phyloP scores from a whole-genome alignment of 192 early-diverging fungal species.

The Obelidium mucronatum region DNA sequence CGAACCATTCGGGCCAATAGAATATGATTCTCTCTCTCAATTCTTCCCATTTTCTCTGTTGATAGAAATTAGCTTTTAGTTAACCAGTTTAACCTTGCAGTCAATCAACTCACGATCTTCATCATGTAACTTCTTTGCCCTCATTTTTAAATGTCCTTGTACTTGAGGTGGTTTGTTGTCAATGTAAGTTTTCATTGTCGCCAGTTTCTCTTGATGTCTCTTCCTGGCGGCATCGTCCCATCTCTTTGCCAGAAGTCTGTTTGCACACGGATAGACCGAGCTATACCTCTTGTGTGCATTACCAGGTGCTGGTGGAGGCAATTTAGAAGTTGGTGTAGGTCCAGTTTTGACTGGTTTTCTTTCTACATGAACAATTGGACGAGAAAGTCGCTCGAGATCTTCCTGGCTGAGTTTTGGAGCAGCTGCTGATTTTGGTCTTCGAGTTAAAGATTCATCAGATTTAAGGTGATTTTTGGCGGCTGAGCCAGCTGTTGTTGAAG shows the following conservation, averaged over 20 bases:
- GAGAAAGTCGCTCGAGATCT: conserved; percentile 18
- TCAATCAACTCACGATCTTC: conserved; percentile 38
- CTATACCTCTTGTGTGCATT: conserved; percentile 50
- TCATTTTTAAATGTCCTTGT: conserved; percentile 46
- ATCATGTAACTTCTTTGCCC: conserved; percentile 42
- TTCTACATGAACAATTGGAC: conserved; percentile 9
- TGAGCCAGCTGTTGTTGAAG: neutral
- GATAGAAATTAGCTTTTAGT: neutral
- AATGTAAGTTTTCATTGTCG: conserved; percentile 53
- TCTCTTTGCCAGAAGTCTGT: conserved; percentile 54
- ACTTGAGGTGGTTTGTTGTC: conserved; percentile 49
- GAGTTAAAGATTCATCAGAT: neutral
- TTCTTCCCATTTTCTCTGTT: conserved; percentile 49
- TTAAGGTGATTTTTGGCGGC: neutral
- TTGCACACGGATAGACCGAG: conserved; percentile 50
- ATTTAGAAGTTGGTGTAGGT: conserved; percentile 9
- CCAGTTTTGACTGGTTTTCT: neutral
- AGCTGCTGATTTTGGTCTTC: neutral
- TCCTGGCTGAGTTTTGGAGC: conserved; percentile 1
- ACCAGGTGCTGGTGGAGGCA: conserved; percentile 48
- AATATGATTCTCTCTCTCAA: conserved; percentile 52
- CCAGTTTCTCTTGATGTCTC: conserved; percentile 54
- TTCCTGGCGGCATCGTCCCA: conserved; percentile 56
- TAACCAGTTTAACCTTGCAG: neutral
- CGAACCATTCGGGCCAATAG: conserved; percentile 56